Evolutionary conservation across 345 rosid genomes (phyloP), one percentile per base, ranked within the genome.

Genomic region (Eucalyptus cladocalyx): DNA sequence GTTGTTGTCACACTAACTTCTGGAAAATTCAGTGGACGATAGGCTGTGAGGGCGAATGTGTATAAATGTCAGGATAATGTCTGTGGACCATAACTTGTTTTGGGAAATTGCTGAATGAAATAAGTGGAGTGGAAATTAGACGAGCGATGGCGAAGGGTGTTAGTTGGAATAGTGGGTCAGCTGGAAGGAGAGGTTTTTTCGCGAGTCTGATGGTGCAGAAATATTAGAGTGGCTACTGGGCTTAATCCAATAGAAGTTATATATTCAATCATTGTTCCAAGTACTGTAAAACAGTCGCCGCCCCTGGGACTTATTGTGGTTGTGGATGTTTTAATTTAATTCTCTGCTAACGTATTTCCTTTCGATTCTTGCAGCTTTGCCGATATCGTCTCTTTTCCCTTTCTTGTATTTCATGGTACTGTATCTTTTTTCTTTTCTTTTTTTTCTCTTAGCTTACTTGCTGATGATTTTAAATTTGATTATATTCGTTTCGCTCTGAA

Each of bases 401-500:
- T 96, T 95, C 92, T 93, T 96, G 14, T 96, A 96, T 92, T 96
- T 94, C 92, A 96, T 96, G 97, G 98, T 96, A 92, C 90, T 94
- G 85, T 45, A 10, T 56, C 50, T 53, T 51, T 3, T 17, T 50
- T 2, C 12, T 28, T 9, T 58, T 5, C 2, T 28, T 51, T 15
- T 69, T 24, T 11, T 4, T 86, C 62, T 30, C 69, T 45, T 34
- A 37, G 28, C 89, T 30, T 87, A 28, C 80, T 40, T 23, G 51
- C 14, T 54, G 65, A 53, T 51, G 23, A 17, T 45, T 53, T 34
- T 76, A 76, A 40, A 40, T 23, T 76, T 76, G 47, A 40, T 40
- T 3, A 76, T 40, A 76, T 76, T 9, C 40, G 83, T 76, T 76
- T 6, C 9, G 5, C 28, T 76, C 30, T 40, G 83, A 76, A 11